Evolutionary conservation across 2,329 filamentous ascomycete genomes (phyloP).

Genomic region (Byssothecium circinans): DNA sequence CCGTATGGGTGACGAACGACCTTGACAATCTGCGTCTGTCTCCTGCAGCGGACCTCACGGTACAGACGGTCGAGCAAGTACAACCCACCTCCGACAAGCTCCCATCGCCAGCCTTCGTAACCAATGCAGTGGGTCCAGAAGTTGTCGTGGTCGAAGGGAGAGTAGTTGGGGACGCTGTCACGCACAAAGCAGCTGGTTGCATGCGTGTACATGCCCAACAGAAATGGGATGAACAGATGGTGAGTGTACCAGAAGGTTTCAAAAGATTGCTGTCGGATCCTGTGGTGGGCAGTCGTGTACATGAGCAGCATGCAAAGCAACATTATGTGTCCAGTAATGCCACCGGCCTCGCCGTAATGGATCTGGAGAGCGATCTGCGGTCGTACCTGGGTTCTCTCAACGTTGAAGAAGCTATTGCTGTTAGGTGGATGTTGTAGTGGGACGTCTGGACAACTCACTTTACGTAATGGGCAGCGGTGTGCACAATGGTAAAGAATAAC

Average conservation of each 20-base stretch:
- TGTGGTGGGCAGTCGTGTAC: slow-evolving; percentile 91
- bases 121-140: slow-evolving; percentile 96
- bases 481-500: slow-evolving; percentile 77
- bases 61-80: slow-evolving; percentile 89
- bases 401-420: slow-evolving; percentile 80
- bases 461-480: slow-evolving; percentile 84
- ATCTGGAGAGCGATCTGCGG: slow-evolving; percentile 82
- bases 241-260: slow-evolving; percentile 99
- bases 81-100: slow-evolving; percentile 79
- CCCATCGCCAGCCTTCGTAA: slow-evolving; percentile 97
- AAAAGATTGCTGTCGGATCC: slow-evolving; percentile 94
- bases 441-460: slow-evolving; percentile 62
- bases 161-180: slow-evolving; percentile 70
- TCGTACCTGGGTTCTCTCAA: slow-evolving; percentile 82
- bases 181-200: slow-evolving; percentile 96
- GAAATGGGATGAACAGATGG: slow-evolving; percentile 95
- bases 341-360: slow-evolving; percentile 85
- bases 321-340: slow-evolving; percentile 96
- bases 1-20: slow-evolving; percentile 95
- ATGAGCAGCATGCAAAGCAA: slow-evolving; percentile 98
- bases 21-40: slow-evolving; percentile 85
- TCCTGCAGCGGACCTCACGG: slow-evolving; percentile 82
- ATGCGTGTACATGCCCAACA: slow-evolving; percentile 92
- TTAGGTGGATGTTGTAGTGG: slow-evolving; percentile 8
- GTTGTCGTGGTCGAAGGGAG: slow-evolving; percentile 76